These are phyloP conservation scores for Coniferiporia sulphurascens DNA, from an alignment of 1,284 basidiomycete genomes.

Conservation along the genomic window DNA sequence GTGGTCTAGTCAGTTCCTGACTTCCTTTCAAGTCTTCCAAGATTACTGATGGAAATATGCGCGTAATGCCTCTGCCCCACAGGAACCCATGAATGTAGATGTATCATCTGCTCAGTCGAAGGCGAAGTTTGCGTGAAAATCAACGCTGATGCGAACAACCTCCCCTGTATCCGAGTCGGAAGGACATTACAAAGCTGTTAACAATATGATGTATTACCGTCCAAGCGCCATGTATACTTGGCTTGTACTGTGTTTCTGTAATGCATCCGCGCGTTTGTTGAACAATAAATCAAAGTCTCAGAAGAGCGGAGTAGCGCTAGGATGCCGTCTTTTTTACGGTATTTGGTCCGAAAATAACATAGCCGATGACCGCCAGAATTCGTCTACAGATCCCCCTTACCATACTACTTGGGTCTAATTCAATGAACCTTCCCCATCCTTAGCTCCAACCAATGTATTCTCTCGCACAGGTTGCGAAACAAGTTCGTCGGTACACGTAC, in stretches of 20 bases:
- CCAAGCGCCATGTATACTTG: not conserved
- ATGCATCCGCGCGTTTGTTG: not conserved
- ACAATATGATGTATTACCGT: not conserved
- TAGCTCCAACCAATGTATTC: no score
- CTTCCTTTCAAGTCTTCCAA: not conserved
- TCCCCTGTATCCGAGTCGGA: not conserved
- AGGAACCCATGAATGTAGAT: slow-evolving; percentile 12
- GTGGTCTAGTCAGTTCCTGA: slow-evolving; percentile 44
- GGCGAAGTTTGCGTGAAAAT: slow-evolving; percentile 9
- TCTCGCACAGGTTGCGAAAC: no score
- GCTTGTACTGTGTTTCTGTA: not conserved
- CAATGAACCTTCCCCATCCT: no score
- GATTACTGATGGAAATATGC: not conserved
- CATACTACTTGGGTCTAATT: no score
- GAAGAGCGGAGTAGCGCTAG: no score
- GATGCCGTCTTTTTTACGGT: no score
- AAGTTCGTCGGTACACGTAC: no score
- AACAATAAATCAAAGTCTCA: not conserved
- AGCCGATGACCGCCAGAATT: no score
- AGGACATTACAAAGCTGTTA: not conserved
- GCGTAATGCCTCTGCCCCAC: not conserved
- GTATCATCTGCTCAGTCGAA: slow-evolving; percentile 11
- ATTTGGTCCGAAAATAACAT: no score
- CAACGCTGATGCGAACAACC: not conserved
- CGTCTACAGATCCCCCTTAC: no score